Conservation (phyloP, 2,329 filamentous ascomycete genomes). For the Cordyceps farinosa region DNA sequence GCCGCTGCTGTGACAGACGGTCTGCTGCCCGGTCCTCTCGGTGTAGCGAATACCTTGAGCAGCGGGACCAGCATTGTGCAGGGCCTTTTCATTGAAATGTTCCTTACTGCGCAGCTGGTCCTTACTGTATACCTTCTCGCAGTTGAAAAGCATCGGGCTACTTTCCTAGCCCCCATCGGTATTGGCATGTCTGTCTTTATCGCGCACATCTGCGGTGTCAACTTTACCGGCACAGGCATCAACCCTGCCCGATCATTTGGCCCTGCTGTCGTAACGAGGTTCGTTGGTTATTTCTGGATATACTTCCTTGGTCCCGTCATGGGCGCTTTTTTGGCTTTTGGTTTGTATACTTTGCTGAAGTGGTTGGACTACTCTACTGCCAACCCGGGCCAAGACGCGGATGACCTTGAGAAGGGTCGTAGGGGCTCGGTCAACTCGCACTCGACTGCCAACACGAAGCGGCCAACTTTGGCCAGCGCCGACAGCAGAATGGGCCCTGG, state of each 20-base stretch:
- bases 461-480: background rate
- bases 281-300: constrained; percentile 49
- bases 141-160: constrained; percentile 69
- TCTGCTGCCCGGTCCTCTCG: constrained; percentile 55
- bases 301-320: constrained; percentile 53
- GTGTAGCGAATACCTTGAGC: constrained; percentile 54
- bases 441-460: background rate
- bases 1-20: constrained; percentile 55
- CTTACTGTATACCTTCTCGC: constrained; percentile 67
- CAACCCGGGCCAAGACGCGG: constrained; percentile 47
- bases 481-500: background rate
- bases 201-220: constrained; percentile 42
- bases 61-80: constrained; percentile 49
- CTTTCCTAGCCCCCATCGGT: constrained; percentile 66
- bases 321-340: constrained; percentile 47
- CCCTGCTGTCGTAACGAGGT: constrained; percentile 42
- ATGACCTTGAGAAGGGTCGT: constrained; percentile 27
- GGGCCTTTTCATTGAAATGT: constrained; percentile 65
- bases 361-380: constrained; percentile 48
- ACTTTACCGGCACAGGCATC: constrained; percentile 46
- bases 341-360: constrained; percentile 49
- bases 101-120: constrained; percentile 61
- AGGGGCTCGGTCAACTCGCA: background rate
- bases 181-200: constrained; percentile 71
- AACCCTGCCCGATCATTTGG: constrained; percentile 52